Base-by-base conservation (phyloP, 2,329 filamentous ascomycete genomes). In the Pseudogymnoascus sp. region DNA sequence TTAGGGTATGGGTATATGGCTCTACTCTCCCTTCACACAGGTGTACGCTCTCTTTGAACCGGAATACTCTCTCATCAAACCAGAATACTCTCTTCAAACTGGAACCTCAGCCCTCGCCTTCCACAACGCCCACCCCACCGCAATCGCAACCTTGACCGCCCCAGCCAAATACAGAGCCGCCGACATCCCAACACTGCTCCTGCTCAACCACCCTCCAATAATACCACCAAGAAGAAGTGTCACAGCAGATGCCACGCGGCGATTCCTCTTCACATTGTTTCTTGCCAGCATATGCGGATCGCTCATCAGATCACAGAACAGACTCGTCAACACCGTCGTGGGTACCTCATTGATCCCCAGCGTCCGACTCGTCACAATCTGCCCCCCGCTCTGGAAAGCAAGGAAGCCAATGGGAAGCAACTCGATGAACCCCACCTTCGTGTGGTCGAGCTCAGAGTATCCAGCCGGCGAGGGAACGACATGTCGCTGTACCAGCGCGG, bases 251-350 rank as follows among this genome's bases (percentile, higher is more conserved):
- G 76, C 78, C 0, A 76, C 70, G 53, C 83, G 76, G 60, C 81
- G 75, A 71, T 84, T 83, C 60, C 83, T 74, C 71, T 85, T 82
- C 0, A 78, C 73, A 63, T 84, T 82, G 11, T 78, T 71, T 31
- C 65, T 65, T 0, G 73, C 73, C 4, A 83, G 73, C n/a, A 86
- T 65, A 8, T 78, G 77, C 9, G 79, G 76, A 69, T 91, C 88
- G 1, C 86, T 88, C 68, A 91, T 91, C 19, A 93, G 71, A 72
- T 93, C 90, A 71, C 89, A 92, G 77, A 93, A 93, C 66, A 90
- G 86, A 72, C 88, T 91, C 1, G 90, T 93, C 65, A 95, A 75
- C 2, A 93, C 90, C 15, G 92, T 89, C 66, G 87, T 91, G 0
- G 89, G 92, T 19, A 93, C 76, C 1, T 86, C 84, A 64, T 85